A percentile compares a stretch with the other conserved stretches of the same genome.
Conservation (phyloP, 306 rosid genomes). For the Mimosa bimucronata region DNA sequence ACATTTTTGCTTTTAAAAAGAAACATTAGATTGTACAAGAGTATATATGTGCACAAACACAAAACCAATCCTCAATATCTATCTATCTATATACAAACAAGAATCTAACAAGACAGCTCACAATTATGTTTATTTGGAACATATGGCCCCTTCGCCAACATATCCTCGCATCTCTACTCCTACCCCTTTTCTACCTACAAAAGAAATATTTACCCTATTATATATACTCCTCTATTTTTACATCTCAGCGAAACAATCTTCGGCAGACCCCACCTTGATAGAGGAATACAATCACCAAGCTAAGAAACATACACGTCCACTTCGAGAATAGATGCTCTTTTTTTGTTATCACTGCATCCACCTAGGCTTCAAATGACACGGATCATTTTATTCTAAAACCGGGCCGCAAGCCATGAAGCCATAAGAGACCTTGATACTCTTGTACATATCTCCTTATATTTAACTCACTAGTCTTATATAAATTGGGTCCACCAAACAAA, state of each 20-base stretch:
- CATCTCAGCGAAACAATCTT: neutral
- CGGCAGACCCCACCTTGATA: neutral
- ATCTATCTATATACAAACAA: neutral
- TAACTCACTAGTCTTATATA: neutral
- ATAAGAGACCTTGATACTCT: neutral
- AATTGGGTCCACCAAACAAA: neutral
- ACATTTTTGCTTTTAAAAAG: neutral
- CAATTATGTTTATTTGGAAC: neutral
- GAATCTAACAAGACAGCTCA: neutral
- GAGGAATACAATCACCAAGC: neutral
- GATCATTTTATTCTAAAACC: neutral
- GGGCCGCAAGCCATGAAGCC: neutral
- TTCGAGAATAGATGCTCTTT: neutral
- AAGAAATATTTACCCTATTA: slow-evolving; percentile 15
- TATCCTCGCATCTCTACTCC: slow-evolving; percentile 23
- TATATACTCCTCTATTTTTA: neutral
- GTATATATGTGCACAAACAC: neutral
- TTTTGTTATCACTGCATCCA: no score
- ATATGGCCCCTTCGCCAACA: neutral
- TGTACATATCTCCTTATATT: neutral
- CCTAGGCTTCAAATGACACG: neutral
- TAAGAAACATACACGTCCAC: neutral
- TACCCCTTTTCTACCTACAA: slow-evolving; percentile 39
- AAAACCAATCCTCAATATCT: slow-evolving; percentile 22
- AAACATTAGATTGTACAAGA: neutral